Percentiles rank a stretch among this genome's conserved stretches.
Conservation (phyloP, 331 rosid species). For the Saraca asoca region DNA sequence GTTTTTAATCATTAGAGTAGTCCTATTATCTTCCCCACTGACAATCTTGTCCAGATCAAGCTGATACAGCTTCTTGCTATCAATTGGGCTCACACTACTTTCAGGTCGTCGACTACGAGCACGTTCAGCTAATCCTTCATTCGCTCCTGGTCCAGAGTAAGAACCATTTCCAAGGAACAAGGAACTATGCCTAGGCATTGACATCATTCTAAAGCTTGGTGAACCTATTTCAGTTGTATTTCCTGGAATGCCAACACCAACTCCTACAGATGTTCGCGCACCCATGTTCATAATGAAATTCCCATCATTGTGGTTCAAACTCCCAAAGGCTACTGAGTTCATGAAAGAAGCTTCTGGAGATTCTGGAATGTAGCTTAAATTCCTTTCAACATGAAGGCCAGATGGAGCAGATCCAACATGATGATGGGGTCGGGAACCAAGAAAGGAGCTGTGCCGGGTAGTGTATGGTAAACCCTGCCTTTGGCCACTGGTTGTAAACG, state of each 20-base stretch:
- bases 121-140: conserved; percentile 66
- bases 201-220: conserved; percentile 75
- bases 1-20: conserved; percentile 93
- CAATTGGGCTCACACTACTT: conserved; percentile 59
- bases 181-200: conserved; percentile 69
- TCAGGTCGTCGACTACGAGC: conserved; percentile 73
- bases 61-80: conserved; percentile 83
- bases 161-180: conserved; percentile 73
- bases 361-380: conserved; percentile 74
- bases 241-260: conserved; percentile 66
- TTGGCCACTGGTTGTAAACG: conserved; percentile 69
- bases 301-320: conserved; percentile 54
- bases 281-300: conserved; percentile 65
- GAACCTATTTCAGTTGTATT: conserved; percentile 62
- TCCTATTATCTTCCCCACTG: conserved; percentile 81
- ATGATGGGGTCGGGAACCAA: conserved; percentile 62
- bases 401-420: conserved; percentile 96
- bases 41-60: conserved; percentile 85
- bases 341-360: conserved; percentile 77
- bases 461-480: conserved; percentile 66
- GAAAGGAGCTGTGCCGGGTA: conserved; percentile 56
- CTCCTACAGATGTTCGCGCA: conserved; percentile 51
- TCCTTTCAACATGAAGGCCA: conserved; percentile 71
- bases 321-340: conserved; percentile 55
- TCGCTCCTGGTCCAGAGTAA: conserved; percentile 58